Percentiles rank a stretch among this genome's conserved stretches.
These are phyloP conservation scores for Delonix regia DNA, from an alignment of 306 rosid genomes.

Conservation along the genomic window DNA sequence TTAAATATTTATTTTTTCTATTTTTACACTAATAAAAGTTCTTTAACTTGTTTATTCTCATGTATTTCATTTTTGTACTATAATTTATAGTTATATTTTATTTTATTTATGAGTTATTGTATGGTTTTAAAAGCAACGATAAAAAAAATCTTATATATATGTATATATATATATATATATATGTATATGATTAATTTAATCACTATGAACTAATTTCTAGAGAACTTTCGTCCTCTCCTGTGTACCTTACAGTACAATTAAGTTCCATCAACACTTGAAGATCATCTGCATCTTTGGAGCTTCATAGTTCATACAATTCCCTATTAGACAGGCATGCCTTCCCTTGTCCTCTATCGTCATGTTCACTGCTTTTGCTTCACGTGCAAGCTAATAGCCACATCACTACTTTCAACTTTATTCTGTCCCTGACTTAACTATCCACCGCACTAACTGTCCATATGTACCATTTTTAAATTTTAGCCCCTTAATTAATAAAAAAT, in stretches of 20 bases:
- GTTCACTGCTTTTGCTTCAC: slow-evolving; percentile 25
- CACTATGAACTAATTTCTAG: no score
- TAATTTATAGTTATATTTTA: neutral
- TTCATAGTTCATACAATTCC: slow-evolving; percentile 27
- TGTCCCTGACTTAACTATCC: slow-evolving; percentile 23
- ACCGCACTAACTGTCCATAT: slow-evolving; percentile 27
- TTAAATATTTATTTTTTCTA: no score
- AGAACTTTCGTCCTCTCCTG: neutral
- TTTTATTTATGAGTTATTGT: neutral
- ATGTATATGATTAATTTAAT: neutral
- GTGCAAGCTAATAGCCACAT: slow-evolving; percentile 38
- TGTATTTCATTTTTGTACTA: neutral
- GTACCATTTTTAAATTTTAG: slow-evolving; percentile 7
- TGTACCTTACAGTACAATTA: neutral
- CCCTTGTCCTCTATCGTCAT: slow-evolving; percentile 9
- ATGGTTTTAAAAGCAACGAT: no score
- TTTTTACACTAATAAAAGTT: no score
- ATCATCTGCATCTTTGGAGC: slow-evolving; percentile 1
- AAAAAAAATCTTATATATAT: no score
- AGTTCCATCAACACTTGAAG: neutral
- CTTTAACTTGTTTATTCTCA: neutral
- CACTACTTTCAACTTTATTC: slow-evolving; percentile 4
- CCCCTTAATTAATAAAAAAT: neutral
- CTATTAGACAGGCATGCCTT: neutral
- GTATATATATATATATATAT: no score